These are phyloP conservation scores for Penicillium hesseltinei DNA, from an alignment of 2,329 filamentous ascomycete species.

Conservation along the genomic window DNA sequence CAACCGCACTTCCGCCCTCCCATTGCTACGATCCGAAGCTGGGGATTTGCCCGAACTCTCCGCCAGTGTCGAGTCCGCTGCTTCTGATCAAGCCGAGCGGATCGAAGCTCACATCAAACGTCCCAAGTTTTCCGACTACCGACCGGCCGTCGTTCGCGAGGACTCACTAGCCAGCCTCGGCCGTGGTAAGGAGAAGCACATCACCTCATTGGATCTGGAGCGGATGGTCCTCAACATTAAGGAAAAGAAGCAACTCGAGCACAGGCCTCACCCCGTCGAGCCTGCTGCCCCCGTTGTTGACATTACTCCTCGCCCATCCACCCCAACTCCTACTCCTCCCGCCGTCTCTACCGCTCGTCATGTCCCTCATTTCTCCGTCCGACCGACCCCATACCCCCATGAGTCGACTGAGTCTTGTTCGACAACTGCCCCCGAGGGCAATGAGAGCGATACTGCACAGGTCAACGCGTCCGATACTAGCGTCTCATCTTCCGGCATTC, in stretches of 20 bases:
- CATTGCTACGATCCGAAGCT: conserved; percentile 46
- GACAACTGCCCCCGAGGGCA: conserved; percentile 50
- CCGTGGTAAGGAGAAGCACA: conserved; percentile 76
- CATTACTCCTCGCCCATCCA: conserved; percentile 45
- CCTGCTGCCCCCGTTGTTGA: conserved; percentile 41
- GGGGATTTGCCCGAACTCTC: conserved; percentile 69
- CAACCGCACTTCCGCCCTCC: conserved; percentile 52
- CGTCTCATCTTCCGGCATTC: conserved; percentile 54
- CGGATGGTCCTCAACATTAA: conserved; percentile 93
- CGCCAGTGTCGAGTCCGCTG: conserved; percentile 71
- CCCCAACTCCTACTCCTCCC: conserved; percentile 40
- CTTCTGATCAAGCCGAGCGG: conserved; percentile 59
- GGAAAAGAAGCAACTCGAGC: conserved; percentile 70
- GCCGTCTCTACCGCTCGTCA: conserved; percentile 28
- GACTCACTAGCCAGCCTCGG: conserved; percentile 61
- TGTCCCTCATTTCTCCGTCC: conserved; percentile 31
- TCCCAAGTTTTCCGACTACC: conserved; percentile 64
- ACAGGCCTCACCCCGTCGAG: conserved; percentile 48
- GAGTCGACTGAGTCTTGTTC: conserved; percentile 60
- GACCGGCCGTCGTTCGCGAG: conserved; percentile 50
- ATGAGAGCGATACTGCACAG: conserved; percentile 45
- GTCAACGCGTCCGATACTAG: conserved; percentile 58
- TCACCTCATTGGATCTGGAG: conserved; percentile 87
- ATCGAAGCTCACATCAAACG: conserved; percentile 59
- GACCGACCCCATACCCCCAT: conserved; percentile 32